Evolutionary conservation across 805 yeast genomes (phyloP), one percentile per base, ranked within the genome.

Genomic region (Starmerella apis): DNA sequence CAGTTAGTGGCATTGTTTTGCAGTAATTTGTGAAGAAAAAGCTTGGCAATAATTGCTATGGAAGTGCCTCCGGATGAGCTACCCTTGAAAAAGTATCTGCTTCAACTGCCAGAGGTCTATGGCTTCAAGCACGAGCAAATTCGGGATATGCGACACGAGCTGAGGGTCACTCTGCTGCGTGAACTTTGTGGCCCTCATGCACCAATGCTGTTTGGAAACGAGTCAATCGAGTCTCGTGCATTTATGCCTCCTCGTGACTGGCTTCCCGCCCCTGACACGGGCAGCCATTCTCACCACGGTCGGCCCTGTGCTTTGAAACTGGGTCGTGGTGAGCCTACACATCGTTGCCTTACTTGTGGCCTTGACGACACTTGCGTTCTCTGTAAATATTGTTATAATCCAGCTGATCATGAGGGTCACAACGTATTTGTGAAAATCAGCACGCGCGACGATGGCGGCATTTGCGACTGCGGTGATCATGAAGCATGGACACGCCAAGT

Each of bases 401-500:
- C 79, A 2, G 78, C 76, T 3, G 72, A 75, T 49, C 97, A 88
- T 65, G 61, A 62, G 31, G 90, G 79, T 41, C 97, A 88, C 63
- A 75, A 78, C 43, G 80, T 83, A 8, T 76, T 80, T 49, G 75
- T 79, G 16, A 71, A 77, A 35, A 77, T 83, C 6, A 77, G 76
- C 38, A 70, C 84, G 47, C 59, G 66, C 20, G 82, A 73, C 52
- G 77, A 77, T 50, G 85, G 88, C 33, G 92, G 92, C 0, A 83
- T 81, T 18, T 83, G 94, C 63, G 95, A 86, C 61, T 86, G 95
- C 64, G 95, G 95, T 3, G 95, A 86, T 60, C 77, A 79, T 0
- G 94, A 84, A 60, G 94, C 94, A 0, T 86, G 94, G 87, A 73
- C 70, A 4, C 64, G 64, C 14, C 65, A 71, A 1, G 68, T 78